Evolutionary conservation across 495 filamentous ascomycete genomes (phyloP), one percentile per base, ranked within the genome.

Genomic region (Sordaria brevicollis): DNA sequence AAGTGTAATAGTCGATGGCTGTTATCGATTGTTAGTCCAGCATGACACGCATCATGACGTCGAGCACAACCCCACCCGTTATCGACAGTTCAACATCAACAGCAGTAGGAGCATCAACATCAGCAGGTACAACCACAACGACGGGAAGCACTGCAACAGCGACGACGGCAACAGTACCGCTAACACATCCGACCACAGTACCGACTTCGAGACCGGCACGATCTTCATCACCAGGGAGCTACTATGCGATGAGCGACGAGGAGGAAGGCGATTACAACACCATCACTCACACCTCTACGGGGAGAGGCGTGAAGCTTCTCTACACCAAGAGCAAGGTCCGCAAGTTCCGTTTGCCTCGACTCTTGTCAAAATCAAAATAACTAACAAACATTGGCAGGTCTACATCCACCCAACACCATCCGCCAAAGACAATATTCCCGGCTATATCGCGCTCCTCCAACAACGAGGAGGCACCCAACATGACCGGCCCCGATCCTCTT

Each of bases 401-500:
- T 99, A 98, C 76, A 89, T 99, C n/a, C 95, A 99, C 79, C 95
- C 96, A 1, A 94, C 93, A 0, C 90, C 96, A 1, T 95, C 93
- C 2, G 85, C 94, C 7, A 95, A 92, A 83, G 96, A 99, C 80
- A 99, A 99, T 71, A 94, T 99, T 71, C 83, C 92, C n/a, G 95
- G 95, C 25, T 99, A 96, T 74, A 91, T 99, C 71, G 95, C 95
- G 34, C 86, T 99, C 4, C 83, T 99, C 34, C 93, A 98, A 78
- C 96, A 98, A 76, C 97, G 97, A 76, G n/a, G n/a, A n/a, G n/a
- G n/a, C n/a, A 85, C 86, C 0, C 75, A 84, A 19, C 72, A 72
- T 33, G 71, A 77, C 65, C 80, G n/a, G 82, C 65, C 81, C 86
- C 66, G 75, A n/a, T n/a, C 85, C 35, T 84, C 89, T 25, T 43